Percentiles rank a stretch among this genome's conserved stretches.
phyloP scores from a whole-genome alignment of 106 monocot species.

The Platanthera guangdongensis region DNA sequence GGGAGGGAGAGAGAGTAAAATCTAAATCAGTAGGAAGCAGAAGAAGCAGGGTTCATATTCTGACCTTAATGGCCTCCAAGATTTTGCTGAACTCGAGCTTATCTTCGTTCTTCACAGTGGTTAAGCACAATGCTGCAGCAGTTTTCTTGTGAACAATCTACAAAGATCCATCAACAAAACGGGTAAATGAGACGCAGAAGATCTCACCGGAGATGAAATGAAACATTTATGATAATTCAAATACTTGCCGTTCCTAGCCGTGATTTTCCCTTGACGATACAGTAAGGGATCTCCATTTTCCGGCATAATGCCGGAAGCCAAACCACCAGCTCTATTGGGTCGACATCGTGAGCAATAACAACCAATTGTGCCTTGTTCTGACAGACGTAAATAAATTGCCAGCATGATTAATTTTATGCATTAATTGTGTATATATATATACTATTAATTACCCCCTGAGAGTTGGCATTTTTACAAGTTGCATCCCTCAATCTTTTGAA shows the following conservation, averaged over 20 bases:
- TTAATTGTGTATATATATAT: too few species aligned
- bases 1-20: neutral
- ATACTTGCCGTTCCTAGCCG: slow-evolving; percentile 46
- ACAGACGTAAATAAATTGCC: neutral
- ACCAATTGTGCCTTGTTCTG: slow-evolving; percentile 91
- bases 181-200: neutral
- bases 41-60: neutral
- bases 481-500: too few species aligned
- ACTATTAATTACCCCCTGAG: too few species aligned
- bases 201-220: neutral
- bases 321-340: slow-evolving; percentile 85
- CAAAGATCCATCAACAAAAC: neutral
- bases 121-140: slow-evolving; percentile 53
- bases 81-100: slow-evolving; percentile 85
- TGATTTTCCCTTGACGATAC: slow-evolving; percentile 84
- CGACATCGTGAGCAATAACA: slow-evolving; percentile 90
- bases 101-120: slow-evolving; percentile 83
- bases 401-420: neutral
- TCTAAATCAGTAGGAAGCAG: neutral
- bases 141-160: slow-evolving; percentile 77
- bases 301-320: slow-evolving; percentile 84
- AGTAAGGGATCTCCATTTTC: slow-evolving; percentile 89
- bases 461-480: too few species aligned
- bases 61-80: slow-evolving; percentile 74
- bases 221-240: neutral